Percentiles rank a stretch among this genome's conserved stretches.
phyloP scores from a whole-genome alignment of 2,329 filamentous ascomycete species.

The Fusarium sarcochroum region DNA sequence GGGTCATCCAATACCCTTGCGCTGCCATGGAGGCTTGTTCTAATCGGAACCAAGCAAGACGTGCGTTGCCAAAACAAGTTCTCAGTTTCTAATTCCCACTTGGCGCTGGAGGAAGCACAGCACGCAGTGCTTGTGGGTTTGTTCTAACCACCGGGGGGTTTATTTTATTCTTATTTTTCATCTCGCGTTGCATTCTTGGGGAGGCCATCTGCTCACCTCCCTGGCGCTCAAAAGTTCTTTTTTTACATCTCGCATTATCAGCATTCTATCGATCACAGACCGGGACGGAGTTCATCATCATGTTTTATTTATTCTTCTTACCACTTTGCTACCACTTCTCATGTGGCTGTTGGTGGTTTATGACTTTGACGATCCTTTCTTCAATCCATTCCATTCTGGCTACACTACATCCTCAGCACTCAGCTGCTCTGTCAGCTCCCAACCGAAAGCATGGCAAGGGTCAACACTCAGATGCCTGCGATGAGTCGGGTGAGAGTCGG shows the following conservation, averaged over 20 bases:
- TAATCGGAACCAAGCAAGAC: constrained; percentile 15
- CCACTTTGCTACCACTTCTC: constrained; percentile 14
- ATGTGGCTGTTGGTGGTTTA: constrained; percentile 8
- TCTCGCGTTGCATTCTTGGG: constrained; percentile 31
- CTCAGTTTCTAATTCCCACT: constrained; percentile 22
- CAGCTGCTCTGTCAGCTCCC: constrained; percentile 15
- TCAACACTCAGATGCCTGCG: constrained; percentile 6
- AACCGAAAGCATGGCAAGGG: constrained; percentile 22
- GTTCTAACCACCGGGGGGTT: constrained; percentile 3
- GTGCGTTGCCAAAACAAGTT: constrained; percentile 22
- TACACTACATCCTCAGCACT: constrained; percentile 7
- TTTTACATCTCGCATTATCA: constrained; percentile 31
- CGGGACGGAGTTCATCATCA: constrained; percentile 39
- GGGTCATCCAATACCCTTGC: constrained; percentile 34
- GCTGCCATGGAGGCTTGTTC: constrained; percentile 5
- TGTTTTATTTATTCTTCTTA: constrained; percentile 4
- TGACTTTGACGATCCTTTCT: constrained; percentile 10
- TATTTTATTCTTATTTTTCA: constrained; percentile 21
- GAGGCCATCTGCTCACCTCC: constrained; percentile 20
- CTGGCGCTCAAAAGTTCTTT: constrained; percentile 48
- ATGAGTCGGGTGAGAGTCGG: constrained; percentile 15
- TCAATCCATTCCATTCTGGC: constrained; percentile 5
- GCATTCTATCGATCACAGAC: constrained; percentile 32
- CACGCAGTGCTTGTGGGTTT: constrained; percentile 33
- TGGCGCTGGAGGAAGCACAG: constrained; percentile 39